A percentile compares a stretch with the other conserved stretches of the same genome.
These are phyloP conservation scores for Calonectria pteridis DNA, from an alignment of 2,329 filamentous ascomycete species.

Conservation along the genomic window DNA sequence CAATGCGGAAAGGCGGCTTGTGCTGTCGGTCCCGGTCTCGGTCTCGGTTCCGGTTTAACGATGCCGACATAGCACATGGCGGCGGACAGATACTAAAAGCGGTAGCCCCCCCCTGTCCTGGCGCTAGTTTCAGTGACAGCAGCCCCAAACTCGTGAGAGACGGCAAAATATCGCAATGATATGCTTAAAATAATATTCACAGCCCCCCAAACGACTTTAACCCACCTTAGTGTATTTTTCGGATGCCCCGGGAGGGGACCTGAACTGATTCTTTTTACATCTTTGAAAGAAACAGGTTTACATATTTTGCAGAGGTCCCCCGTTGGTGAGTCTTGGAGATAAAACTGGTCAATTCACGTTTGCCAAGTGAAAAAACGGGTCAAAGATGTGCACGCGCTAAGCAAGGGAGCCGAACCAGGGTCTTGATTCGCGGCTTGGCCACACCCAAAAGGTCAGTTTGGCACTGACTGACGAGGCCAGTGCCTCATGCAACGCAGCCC, in stretches of 20 bases:
- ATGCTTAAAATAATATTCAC: constrained; percentile 14
- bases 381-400: background rate
- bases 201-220: background rate
- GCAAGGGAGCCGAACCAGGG: background rate
- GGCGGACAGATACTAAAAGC: background rate
- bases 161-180: background rate
- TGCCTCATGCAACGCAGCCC: background rate
- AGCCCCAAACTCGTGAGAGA: background rate
- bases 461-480: constrained; percentile 9
- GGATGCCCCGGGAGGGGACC: background rate
- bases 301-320: background rate
- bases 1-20: background rate
- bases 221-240: background rate
- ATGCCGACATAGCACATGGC: too few species aligned
- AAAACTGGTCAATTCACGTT: too few species aligned
- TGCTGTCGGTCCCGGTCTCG: constrained; percentile 19
- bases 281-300: background rate
- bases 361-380: background rate
- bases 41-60: constrained; percentile 24
- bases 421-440: background rate
- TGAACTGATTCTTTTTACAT: background rate
- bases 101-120: background rate
- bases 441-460: background rate
- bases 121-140: background rate
- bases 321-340: background rate